phyloP scores from a whole-genome alignment of 2,329 filamentous ascomycete species.

The Penicillium sp. region DNA sequence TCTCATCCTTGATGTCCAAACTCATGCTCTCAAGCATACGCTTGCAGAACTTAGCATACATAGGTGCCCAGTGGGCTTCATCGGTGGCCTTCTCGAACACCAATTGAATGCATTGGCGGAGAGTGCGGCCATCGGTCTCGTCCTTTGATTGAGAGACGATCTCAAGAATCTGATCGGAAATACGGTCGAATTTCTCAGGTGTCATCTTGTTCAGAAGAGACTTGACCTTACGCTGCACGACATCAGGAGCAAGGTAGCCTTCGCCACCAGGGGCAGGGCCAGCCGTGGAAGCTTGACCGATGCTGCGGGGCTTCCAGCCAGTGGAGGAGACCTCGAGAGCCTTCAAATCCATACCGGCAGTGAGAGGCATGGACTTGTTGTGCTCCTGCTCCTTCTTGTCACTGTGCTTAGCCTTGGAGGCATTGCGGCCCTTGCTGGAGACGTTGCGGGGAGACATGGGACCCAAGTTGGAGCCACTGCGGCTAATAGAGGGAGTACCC shows the following conservation, averaged over 20 bases:
- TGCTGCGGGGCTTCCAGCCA: conserved; percentile 86
- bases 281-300: conserved; percentile 49
- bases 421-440: conserved; percentile 41
- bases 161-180: conserved; percentile 84
- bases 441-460: conserved; percentile 71
- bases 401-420: conserved; percentile 36
- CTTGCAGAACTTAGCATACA: conserved; percentile 99
- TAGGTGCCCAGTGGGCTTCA: conserved; percentile 95
- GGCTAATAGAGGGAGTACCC: conserved; percentile 60
- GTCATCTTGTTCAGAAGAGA: conserved; percentile 99
- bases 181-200: conserved; percentile 96
- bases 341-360: conserved; percentile 76
- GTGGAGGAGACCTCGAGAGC: conserved; percentile 68
- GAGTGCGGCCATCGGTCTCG: conserved; percentile 86
- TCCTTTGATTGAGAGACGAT: conserved; percentile 96
- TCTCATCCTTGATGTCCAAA: conserved; percentile 90
- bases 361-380: conserved; percentile 89
- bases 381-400: conserved; percentile 64
- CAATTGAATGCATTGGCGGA: conserved; percentile 96
- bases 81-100: conserved; percentile 99
- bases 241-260: conserved; percentile 75
- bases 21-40: conserved; percentile 96
- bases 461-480: conserved; percentile 60
- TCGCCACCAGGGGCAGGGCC: conserved; percentile 51
- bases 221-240: conserved; percentile 99